These are phyloP conservation scores for Microbotryum intermedium DNA, from an alignment of 1,284 basidiomycete genomes.

Conservation along the genomic window DNA sequence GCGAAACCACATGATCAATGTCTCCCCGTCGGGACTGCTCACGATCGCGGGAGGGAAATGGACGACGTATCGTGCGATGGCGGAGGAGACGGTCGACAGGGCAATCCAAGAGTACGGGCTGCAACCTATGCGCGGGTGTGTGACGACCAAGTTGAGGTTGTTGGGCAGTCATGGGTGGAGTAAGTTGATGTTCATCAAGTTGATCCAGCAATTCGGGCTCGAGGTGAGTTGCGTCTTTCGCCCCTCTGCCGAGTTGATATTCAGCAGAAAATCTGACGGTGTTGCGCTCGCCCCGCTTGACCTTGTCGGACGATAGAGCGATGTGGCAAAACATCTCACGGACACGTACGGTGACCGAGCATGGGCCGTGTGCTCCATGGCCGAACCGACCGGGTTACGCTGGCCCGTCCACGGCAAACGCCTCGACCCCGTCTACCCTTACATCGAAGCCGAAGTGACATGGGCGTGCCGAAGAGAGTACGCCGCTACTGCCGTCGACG, in stretches of 20 bases:
- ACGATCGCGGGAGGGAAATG: slow-evolving; percentile 98
- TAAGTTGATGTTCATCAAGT: slow-evolving; percentile 91
- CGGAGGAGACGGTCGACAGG: slow-evolving; percentile 84
- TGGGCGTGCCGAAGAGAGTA: slow-evolving; percentile 89
- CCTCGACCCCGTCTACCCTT: slow-evolving; percentile 70
- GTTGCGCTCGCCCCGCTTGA: background rate
- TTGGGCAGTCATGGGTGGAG: slow-evolving; percentile 94
- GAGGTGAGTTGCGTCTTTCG: slow-evolving; percentile 43
- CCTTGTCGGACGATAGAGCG: slow-evolving; percentile 59
- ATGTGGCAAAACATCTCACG: slow-evolving; percentile 88
- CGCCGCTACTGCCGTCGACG: slow-evolving; percentile 80
- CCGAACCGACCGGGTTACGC: slow-evolving; percentile 62
- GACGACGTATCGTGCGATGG: slow-evolving; percentile 97
- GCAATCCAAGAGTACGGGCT: slow-evolving; percentile 73
- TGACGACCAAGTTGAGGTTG: slow-evolving; percentile 72
- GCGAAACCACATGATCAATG: slow-evolving; percentile 87
- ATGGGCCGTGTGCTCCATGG: slow-evolving; percentile 82
- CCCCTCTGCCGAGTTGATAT: too few relatives aligned
- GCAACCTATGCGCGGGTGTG: slow-evolving; percentile 51
- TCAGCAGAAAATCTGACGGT: background rate
- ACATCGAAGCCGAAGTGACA: slow-evolving; percentile 86
- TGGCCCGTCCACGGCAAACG: slow-evolving; percentile 82
- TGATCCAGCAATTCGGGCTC: slow-evolving; percentile 62
- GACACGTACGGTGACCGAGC: slow-evolving; percentile 92
- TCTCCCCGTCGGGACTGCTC: slow-evolving; percentile 69